Evolutionary conservation across 129 eudicot genomes (phyloP).

Genomic region (Logfia minima): DNA sequence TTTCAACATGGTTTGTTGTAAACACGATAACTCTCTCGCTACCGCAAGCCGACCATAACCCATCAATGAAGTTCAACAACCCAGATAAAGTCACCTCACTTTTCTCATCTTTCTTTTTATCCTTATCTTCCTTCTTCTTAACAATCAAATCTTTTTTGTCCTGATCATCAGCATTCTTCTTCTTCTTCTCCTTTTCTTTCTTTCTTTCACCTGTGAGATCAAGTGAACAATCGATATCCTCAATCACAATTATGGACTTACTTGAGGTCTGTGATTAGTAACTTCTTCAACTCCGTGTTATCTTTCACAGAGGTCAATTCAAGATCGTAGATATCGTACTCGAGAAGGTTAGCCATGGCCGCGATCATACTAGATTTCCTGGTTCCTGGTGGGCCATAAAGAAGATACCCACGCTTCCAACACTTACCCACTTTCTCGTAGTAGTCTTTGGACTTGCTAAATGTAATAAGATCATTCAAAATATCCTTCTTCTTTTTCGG

Average conservation of each 20-base stretch:
- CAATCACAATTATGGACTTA: constrained; percentile 57
- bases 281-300: constrained; percentile 45
- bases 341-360: constrained; percentile 22
- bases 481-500: constrained; percentile 20
- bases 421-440: constrained; percentile 25
- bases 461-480: constrained; percentile 16
- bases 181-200: constrained; percentile 32
- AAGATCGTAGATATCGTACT: constrained; percentile 41
- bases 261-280: constrained; percentile 48
- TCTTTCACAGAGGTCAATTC: constrained; percentile 49
- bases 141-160: constrained; percentile 13
- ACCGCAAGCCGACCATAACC: constrained; percentile 53
- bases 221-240: constrained; percentile 62
- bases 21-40: constrained; percentile 50
- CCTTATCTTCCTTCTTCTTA: constrained; percentile 11
- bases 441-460: constrained; percentile 20
- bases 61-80: constrained; percentile 49
- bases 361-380: constrained; percentile 27
- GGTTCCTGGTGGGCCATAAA: constrained; percentile 24
- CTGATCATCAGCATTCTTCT: background rate
- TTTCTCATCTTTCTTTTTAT: constrained; percentile 14
- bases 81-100: constrained; percentile 48
- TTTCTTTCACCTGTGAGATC: constrained; percentile 47
- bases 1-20: constrained; percentile 48
- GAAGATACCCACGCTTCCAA: constrained; percentile 24